Conservation (phyloP, 2,329 filamentous ascomycete genomes). For the Fusarium denticulatum region DNA sequence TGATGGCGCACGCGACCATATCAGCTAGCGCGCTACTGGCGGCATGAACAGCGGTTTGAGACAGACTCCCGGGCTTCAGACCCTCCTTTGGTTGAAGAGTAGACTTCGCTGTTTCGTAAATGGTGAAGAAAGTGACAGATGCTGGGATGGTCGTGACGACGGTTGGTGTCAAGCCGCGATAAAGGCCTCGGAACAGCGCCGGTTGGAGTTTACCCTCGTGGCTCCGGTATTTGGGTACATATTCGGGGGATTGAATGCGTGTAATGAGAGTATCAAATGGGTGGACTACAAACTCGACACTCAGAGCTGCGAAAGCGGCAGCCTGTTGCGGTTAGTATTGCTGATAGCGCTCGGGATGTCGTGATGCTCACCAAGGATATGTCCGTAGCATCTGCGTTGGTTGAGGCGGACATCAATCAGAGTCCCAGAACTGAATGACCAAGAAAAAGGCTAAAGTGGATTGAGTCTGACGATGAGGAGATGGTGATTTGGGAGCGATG, state of each 20-base stretch:
- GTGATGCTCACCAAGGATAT: slow-evolving; percentile 10
- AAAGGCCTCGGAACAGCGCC: slow-evolving; percentile 6
- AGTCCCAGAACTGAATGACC: accelerated
- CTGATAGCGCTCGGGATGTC: accelerated
- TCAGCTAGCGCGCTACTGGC: slow-evolving; percentile 23
- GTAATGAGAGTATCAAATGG: slow-evolving; percentile 31
- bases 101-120: slow-evolving; percentile 19
- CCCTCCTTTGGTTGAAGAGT: slow-evolving; percentile 1
- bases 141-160: slow-evolving; percentile 24
- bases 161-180: slow-evolving; percentile 22
- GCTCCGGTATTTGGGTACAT: slow-evolving; percentile 7
- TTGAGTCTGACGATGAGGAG: accelerated
- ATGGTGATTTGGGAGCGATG: not conserved
- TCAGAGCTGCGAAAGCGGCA: slow-evolving; percentile 16
- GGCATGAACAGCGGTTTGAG: slow-evolving; percentile 12
- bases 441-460: accelerated
- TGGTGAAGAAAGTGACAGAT: slow-evolving; percentile 23
- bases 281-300: slow-evolving; percentile 26
- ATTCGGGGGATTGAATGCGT: slow-evolving; percentile 19
- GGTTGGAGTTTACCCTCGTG: slow-evolving; percentile 11
- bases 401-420: slow-evolving; percentile 7
- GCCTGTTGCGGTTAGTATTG: not conserved
- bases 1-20: slow-evolving; percentile 27
- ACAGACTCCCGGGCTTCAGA: not conserved
- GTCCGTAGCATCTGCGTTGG: slow-evolving; percentile 17